Percentiles rank a stretch among this genome's conserved stretches.
These are phyloP conservation scores for Bombardia bombarda DNA, from an alignment of 495 filamentous ascomycete genomes.

Conservation along the genomic window DNA sequence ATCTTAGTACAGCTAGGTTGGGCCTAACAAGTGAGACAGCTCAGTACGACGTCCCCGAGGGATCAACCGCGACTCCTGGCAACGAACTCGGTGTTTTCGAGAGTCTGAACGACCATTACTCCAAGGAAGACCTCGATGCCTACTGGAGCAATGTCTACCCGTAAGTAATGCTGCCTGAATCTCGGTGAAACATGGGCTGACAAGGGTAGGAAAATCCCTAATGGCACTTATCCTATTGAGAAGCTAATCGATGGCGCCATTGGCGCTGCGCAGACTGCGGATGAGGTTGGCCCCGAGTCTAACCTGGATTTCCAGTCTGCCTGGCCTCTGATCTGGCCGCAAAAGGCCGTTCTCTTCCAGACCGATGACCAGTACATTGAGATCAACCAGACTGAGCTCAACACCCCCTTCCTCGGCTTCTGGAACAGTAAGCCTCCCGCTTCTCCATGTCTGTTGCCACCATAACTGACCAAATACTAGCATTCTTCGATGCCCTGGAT, in stretches of 20 bases:
- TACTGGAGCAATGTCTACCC: constrained; percentile 47
- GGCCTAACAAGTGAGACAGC: constrained; percentile 3
- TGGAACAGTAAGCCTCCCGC: constrained; percentile 41
- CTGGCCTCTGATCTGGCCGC: constrained; percentile 42
- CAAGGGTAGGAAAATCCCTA: constrained; percentile 14
- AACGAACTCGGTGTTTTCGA: constrained; percentile 21
- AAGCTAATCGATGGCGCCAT: constrained; percentile 20
- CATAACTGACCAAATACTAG: too few species aligned
- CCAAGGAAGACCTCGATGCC: constrained; percentile 46
- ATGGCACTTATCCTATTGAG: constrained; percentile 18
- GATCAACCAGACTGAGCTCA: constrained; percentile 1
- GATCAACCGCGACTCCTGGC: constrained; percentile 11
- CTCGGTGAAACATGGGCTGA: neutral
- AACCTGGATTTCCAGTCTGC: constrained; percentile 22
- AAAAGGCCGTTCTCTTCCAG: constrained; percentile 50
- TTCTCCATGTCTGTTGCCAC: too few species aligned
- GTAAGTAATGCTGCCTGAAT: neutral
- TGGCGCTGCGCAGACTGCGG: constrained; percentile 17
- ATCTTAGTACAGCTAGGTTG: neutral
- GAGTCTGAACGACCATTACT: constrained; percentile 20
- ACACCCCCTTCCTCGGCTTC: constrained; percentile 27
- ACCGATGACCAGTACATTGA: constrained; percentile 42
- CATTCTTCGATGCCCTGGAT: constrained; percentile 41
- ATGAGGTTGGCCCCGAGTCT: constrained; percentile 14
- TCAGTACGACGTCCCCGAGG: constrained; percentile 18